These are phyloP conservation scores for Malassezia slooffiae DNA, from an alignment of 1,284 basidiomycete genomes.

Conservation along the genomic window DNA sequence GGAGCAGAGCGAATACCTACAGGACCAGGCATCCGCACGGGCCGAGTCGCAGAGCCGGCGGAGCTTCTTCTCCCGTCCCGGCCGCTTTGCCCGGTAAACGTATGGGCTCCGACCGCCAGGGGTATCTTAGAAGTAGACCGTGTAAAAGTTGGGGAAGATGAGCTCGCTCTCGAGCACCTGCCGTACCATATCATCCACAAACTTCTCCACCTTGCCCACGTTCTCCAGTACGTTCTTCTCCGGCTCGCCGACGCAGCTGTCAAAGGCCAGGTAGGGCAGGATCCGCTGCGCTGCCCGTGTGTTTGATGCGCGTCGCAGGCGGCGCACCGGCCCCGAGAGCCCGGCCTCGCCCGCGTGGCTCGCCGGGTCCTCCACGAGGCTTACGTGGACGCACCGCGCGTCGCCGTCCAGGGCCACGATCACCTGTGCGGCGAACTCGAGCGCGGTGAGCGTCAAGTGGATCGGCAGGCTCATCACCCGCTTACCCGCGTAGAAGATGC, in stretches of 20 bases:
- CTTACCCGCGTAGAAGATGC: constrained; percentile 88
- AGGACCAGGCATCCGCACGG: constrained; percentile 4
- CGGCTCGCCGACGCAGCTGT: constrained; percentile 88
- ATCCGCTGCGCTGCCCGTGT: constrained; percentile 47
- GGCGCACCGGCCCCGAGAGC: background rate
- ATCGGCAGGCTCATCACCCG: constrained; percentile 94
- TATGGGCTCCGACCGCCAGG: background rate
- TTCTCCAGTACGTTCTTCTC: constrained; percentile 94
- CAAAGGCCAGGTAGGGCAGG: constrained; percentile 82
- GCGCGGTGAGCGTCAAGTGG: constrained; percentile 73
- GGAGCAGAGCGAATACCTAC: constrained; percentile 8
- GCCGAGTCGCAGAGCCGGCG: constrained; percentile 3
- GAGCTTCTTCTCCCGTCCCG: constrained; percentile 4
- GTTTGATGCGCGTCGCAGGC: background rate
- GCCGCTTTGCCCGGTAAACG: background rate
- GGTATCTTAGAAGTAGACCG: constrained; percentile 18
- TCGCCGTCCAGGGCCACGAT: constrained; percentile 82
- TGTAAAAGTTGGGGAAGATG: constrained; percentile 44
- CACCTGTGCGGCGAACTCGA: constrained; percentile 74
- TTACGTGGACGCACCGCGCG: constrained; percentile 66
- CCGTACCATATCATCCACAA: constrained; percentile 85
- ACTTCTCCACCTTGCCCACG: constrained; percentile 87
- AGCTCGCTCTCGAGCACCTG: constrained; percentile 65
- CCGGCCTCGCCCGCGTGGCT: constrained; percentile 19
- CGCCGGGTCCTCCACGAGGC: constrained; percentile 51